phyloP scores from a whole-genome alignment of 257 asterid species.

The Orobanche coerulescens region DNA sequence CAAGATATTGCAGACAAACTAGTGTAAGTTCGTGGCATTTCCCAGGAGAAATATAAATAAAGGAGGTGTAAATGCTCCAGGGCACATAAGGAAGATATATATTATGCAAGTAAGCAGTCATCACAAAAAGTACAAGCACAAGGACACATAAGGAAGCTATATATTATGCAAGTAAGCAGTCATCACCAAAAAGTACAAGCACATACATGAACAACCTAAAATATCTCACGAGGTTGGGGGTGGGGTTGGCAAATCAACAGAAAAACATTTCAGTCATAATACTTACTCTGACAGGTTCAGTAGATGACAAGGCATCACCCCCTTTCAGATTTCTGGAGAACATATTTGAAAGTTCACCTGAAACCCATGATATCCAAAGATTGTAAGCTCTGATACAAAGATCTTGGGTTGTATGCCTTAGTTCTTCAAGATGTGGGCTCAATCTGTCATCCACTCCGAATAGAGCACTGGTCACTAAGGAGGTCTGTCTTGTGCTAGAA shows the following conservation, averaged over 20 bases:
- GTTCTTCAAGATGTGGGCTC: slow-evolving; percentile 84
- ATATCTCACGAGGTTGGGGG: background rate
- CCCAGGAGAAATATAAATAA: slow-evolving; percentile 6
- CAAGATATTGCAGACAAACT: slow-evolving; percentile 7
- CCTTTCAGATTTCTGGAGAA: slow-evolving; percentile 53
- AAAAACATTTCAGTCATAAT: slow-evolving; percentile 14
- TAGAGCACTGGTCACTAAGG: slow-evolving; percentile 61
- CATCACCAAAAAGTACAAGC: background rate
- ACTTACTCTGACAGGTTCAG: slow-evolving; percentile 75
- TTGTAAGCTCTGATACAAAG: slow-evolving; percentile 78
- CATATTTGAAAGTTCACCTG: slow-evolving; percentile 63
- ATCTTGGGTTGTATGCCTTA: slow-evolving; percentile 59
- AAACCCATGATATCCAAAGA: slow-evolving; percentile 87
- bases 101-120: background rate
- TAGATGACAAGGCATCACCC: slow-evolving; percentile 76
- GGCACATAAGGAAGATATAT: slow-evolving; percentile 9
- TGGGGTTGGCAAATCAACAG: slow-evolving; percentile 13
- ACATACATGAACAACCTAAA: background rate
- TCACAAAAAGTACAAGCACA: slow-evolving; percentile 3
- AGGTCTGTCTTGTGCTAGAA: slow-evolving; percentile 60
- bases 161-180: background rate
- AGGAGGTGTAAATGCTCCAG: slow-evolving; percentile 5
- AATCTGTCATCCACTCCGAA: slow-evolving; percentile 64
- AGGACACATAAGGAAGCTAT: slow-evolving; percentile 7
- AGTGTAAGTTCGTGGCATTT: slow-evolving; percentile 7